Evolutionary conservation across 805 yeast species (phyloP).

Genomic region (Candida silvicultrix): DNA sequence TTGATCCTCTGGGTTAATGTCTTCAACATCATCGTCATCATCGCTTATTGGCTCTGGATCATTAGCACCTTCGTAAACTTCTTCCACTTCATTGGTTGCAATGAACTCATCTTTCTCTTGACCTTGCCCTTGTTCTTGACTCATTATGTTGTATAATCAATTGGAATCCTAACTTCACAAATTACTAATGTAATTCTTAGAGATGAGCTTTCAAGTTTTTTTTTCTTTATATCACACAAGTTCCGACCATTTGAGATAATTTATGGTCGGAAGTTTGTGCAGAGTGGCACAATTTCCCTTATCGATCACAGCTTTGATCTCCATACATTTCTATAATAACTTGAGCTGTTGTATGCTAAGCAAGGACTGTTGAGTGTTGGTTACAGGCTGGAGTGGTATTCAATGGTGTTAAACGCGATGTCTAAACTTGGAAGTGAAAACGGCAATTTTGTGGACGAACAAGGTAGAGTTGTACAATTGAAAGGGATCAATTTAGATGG

Average conservation of each 20-base stretch:
- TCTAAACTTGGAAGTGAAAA: constrained; percentile 28
- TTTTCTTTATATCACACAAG: not conserved
- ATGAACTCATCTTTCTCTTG: constrained; percentile 25
- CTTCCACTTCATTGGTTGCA: constrained; percentile 37
- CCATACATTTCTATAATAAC: no score
- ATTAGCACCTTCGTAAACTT: constrained; percentile 24
- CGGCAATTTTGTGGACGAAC: constrained; percentile 52
- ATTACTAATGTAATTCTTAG: not conserved
- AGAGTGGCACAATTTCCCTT: not conserved
- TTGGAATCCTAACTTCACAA: not conserved
- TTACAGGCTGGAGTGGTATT: no score
- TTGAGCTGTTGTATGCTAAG: no score
- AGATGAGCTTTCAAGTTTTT: constrained; percentile 1
- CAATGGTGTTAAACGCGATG: constrained; percentile 14
- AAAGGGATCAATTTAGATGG: constrained; percentile 83
- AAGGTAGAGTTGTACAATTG: constrained; percentile 56
- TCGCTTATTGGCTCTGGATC: constrained; percentile 24
- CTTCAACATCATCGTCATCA: constrained; percentile 31
- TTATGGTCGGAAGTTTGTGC: not conserved
- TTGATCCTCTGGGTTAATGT: constrained; percentile 25
- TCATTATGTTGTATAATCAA: not conserved
- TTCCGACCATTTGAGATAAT: not conserved
- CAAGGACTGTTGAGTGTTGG: no score
- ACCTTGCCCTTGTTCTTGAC: constrained; percentile 2
- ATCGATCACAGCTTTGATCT: not conserved